Base-by-base conservation (phyloP, 2,329 filamentous ascomycete genomes). In the Podosphaera leucotricha region DNA sequence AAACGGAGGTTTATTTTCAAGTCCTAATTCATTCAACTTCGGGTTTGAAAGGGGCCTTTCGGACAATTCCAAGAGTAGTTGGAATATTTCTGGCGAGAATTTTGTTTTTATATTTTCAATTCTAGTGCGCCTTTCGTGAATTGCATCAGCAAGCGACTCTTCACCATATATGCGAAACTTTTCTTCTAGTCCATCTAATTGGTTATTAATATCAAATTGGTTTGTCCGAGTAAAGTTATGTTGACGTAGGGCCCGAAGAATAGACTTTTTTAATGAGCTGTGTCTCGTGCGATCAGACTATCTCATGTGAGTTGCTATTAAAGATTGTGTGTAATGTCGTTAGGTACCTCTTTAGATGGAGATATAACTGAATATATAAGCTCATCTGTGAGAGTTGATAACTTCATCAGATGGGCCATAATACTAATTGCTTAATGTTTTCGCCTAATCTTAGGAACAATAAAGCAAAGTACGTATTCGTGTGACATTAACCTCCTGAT, bases 121-220 rank as follows among this genome's bases (percentile, higher is more conserved):
- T 47, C 75, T 70, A 35, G 68, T 62, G 13, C 84, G 59, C 30
- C 80, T 68, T 38, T 58, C 55, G 35, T 65, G 62, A 30, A 85
- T 62, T 5, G 75, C 76, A 56, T 86, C 76, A 11, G 84, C 83
- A 21, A 94, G 64, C 35, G 73, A 74, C 53, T 94, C 86, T 48
- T 81, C 75, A 55, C 80, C 77, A 41, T 83, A 68, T 44, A 95
- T 69, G 26, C 75, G 71, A 53, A 94, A 90, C 53, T 87, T 85
- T 62, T 95, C 90, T 51, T 86, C 77, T 2, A 94, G 65, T 1
- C 81, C 81, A 41, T 73, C 65, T 1, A 87, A 65, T 30, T 67
- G 68, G 33, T 68, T 68, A 35, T 70, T 63, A 18, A 86, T 71
- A 38, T 80, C 75, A 55, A 86, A 86, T 51, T 82, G 79, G 54